Evolutionary conservation across 1,284 basidiomycete species (phyloP), one percentile per base, ranked within the genome.

Genomic region (Apiotrichum brassicae): DNA sequence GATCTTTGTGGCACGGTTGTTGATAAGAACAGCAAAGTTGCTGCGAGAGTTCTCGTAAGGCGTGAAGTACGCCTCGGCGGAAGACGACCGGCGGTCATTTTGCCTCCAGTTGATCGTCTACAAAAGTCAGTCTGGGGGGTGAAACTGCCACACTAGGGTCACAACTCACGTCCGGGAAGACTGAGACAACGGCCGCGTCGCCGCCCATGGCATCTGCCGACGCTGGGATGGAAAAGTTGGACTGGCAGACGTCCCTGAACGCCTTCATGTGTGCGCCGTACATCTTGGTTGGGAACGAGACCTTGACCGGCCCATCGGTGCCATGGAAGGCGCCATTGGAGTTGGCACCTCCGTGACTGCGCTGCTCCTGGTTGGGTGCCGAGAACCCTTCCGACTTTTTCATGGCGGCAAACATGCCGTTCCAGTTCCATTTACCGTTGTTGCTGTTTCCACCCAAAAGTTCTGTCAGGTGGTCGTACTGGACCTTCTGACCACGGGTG

Each of bases 1-100:
- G 39, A 87, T 67, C 51, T 78, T 76, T 11, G 84, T 84, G 22
- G 82, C 85, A 71, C 80, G 60, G 75, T 76, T 68, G 30, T 70
- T 71, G 0, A 76, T 76, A 26, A 75, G 68, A 49, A 87, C 80
- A 51, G 78, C 77, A 38, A 87, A 77, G 64, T 87, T 87, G 20
- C 74, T 40, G 35, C 82, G 77, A 5, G 34, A 23, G 23, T 54
- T 51, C 53, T 75, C 68, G 11, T 77, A 66, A 0, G 76, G 75
- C 0, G 72, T 65, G 25, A 73, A 70, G 63, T 77, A 78, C 3
- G 76, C 75, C 2, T 72, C 66, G 9, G 75, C 75, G 2, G 77
- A 70, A 6, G 74, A 76, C 3, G 70, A 72, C 13, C 76, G 71
- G 37, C 66, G 56, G 53, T 74, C 70, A 34, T 57, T 47, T 20